Conservation (phyloP, 1,284 basidiomycete genomes). For the Laetiporus sulphureus region DNA sequence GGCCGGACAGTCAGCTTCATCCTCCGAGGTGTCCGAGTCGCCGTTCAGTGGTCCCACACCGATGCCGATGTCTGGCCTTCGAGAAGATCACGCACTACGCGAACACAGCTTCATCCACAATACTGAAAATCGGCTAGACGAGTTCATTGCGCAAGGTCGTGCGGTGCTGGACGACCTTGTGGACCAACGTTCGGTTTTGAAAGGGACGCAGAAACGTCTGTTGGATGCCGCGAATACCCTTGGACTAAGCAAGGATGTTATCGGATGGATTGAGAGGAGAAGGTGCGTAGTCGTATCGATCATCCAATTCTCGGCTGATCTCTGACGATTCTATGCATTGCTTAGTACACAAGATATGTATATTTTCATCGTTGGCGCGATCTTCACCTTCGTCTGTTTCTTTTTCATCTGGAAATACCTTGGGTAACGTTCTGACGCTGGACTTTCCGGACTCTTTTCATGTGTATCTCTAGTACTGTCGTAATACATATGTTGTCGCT, state of each 20-base stretch:
- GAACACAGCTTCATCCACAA: conserved; percentile 86
- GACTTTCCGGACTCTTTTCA: too few species aligned
- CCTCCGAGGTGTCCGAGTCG: conserved; percentile 52
- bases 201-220: conserved; percentile 81
- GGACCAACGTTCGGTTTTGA: conserved; percentile 87
- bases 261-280: conserved; percentile 90
- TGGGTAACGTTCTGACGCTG: too few species aligned
- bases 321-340: neutral
- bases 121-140: conserved; percentile 76
- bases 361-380: conserved; percentile 78
- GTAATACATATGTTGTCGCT: too few species aligned
- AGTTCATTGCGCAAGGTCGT: conserved; percentile 85
- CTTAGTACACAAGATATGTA: conserved; percentile 87
- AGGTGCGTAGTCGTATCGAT: conserved; percentile 43
- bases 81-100: conserved; percentile 73
- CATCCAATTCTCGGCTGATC: neutral
- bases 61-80: conserved; percentile 44
- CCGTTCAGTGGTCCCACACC: conserved; percentile 63
- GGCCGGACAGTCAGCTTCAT: conserved; percentile 37
- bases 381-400: conserved; percentile 89
- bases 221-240: conserved; percentile 89
- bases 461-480: too few species aligned
- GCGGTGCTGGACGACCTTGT: conserved; percentile 86
- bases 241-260: conserved; percentile 86
- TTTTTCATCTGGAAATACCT: conserved; percentile 87